Percentiles rank a stretch among this genome's conserved stretches.
These are phyloP conservation scores for Fomitopsis palustris DNA, from an alignment of 1,284 basidiomycete species.

Conservation along the genomic window DNA sequence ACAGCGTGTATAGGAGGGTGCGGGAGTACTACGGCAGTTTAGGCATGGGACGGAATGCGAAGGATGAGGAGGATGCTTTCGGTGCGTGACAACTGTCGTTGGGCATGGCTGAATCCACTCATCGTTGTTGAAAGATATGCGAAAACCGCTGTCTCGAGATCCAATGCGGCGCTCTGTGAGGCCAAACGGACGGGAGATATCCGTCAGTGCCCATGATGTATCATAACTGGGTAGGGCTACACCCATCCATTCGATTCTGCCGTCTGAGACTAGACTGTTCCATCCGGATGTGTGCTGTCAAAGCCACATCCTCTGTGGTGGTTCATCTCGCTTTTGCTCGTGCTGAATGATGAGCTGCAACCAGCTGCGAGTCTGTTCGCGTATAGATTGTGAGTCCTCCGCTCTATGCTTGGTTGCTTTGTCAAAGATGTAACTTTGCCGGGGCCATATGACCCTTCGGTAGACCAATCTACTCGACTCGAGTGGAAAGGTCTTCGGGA, in stretches of 20 bases:
- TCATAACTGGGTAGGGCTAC: constrained; percentile 34
- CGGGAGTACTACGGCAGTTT: constrained; percentile 83
- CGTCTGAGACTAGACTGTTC: too few species aligned
- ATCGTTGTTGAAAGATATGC: constrained; percentile 65
- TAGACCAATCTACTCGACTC: constrained; percentile 16
- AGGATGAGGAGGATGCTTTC: constrained; percentile 88
- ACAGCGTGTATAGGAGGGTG: constrained; percentile 83
- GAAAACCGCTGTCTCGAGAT: constrained; percentile 76
- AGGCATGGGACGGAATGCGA: constrained; percentile 60
- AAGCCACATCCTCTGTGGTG: too few species aligned
- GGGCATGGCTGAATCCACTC: not conserved
- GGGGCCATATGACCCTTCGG: constrained; percentile 78
- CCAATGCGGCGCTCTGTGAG: constrained; percentile 60
- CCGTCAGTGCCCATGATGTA: constrained; percentile 69
- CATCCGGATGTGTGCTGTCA: too few species aligned
- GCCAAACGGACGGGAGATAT: constrained; percentile 67
- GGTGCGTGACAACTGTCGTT: constrained; percentile 49
- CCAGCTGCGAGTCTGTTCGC: not conserved
- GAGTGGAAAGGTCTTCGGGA: constrained; percentile 28
- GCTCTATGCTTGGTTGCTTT: too few species aligned
- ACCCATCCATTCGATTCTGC: not conserved
- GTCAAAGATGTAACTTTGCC: constrained; percentile 60
- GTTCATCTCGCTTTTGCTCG: not conserved
- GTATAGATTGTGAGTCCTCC: not conserved
- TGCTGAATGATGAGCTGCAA: not conserved